These are phyloP conservation scores for Chenopodium suecicum DNA, from an alignment of 148 eudicot species.

Conservation along the genomic window DNA sequence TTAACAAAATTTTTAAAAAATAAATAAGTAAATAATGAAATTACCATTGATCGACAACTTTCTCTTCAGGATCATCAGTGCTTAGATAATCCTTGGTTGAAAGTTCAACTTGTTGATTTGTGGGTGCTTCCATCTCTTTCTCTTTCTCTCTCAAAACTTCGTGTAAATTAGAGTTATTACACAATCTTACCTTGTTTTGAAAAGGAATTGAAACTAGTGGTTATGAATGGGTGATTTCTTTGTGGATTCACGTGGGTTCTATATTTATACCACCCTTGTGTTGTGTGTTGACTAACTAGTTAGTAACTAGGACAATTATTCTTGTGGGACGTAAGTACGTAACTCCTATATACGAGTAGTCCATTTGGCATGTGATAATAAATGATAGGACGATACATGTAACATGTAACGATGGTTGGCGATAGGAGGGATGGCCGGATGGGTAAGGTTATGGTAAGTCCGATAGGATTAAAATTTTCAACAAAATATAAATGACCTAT, in stretches of 20 bases:
- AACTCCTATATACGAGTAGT: no score
- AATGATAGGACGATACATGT: no score
- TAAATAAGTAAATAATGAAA: background rate
- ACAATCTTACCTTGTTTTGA: background rate
- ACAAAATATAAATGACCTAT: no score
- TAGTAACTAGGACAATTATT: no score
- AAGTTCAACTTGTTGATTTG: constrained; percentile 14
- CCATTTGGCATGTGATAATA: no score
- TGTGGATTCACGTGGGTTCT: background rate
- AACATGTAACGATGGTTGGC: no score
- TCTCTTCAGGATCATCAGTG: constrained; percentile 20
- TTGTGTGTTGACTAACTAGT: no score
- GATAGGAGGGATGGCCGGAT: no score
- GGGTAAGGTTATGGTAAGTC: no score
- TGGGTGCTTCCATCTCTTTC: constrained; percentile 21
- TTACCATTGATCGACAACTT: constrained; percentile 28
- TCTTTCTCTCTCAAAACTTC: background rate
- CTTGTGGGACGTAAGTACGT: no score
- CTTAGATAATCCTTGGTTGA: constrained; percentile 8
- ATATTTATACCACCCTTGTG: background rate
- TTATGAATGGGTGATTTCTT: background rate
- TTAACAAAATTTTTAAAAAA: background rate
- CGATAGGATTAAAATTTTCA: no score
- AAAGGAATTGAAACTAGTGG: background rate
- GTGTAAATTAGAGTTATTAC: background rate